Evolutionary conservation across 441 rosid genomes (phyloP).

Genomic region (Populus tomentosa): DNA sequence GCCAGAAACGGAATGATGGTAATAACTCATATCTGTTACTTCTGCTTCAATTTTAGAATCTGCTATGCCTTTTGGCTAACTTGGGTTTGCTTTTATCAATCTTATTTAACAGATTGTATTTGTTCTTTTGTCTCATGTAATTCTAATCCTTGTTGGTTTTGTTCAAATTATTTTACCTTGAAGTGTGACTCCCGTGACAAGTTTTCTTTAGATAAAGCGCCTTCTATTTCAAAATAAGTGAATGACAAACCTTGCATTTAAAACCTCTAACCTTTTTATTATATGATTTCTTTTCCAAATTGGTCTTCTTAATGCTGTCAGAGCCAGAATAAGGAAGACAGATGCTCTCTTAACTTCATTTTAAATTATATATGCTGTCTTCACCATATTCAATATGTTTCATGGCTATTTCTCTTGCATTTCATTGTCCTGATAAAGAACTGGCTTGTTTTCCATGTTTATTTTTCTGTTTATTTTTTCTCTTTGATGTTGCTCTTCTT

Average conservation of each 20-base stretch:
- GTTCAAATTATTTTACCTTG: not conserved
- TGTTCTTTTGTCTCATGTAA: not conserved
- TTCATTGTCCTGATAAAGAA: not conserved
- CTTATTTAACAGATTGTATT: not conserved
- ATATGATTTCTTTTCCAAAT: not conserved
- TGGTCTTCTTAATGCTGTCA: not conserved
- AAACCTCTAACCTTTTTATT: not conserved
- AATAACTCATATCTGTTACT: slow-evolving; percentile 10
- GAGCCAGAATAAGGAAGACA: not conserved
- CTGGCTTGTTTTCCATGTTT: not conserved
- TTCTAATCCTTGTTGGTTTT: not conserved
- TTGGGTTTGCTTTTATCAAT: not conserved
- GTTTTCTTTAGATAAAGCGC: not conserved
- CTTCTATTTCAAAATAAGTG: not conserved
- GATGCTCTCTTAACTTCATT: not conserved
- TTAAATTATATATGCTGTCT: not conserved
- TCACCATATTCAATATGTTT: not conserved
- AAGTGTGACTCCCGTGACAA: not conserved
- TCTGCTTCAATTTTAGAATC: not conserved
- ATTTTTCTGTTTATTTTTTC: not conserved
- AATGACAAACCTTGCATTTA: not conserved
- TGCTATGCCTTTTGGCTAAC: not conserved
- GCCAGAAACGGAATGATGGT: slow-evolving; percentile 48
- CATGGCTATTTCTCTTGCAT: slow-evolving; percentile 6
- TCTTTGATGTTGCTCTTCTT: slow-evolving; percentile 6